These are phyloP conservation scores for Xylaria sp. DNA, from an alignment of 2,329 filamentous ascomycete species.

Conservation along the genomic window DNA sequence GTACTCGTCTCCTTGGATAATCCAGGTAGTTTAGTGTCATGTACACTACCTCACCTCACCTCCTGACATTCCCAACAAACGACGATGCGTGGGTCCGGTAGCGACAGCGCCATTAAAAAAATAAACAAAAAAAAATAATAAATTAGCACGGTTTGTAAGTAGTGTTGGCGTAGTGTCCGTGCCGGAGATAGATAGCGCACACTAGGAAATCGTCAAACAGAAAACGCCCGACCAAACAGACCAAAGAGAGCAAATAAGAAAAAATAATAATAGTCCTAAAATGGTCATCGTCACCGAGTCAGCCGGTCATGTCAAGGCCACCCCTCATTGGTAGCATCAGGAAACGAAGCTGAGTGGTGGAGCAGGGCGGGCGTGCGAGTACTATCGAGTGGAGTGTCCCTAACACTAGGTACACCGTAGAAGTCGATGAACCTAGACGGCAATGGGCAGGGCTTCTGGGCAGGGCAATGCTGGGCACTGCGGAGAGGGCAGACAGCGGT, in stretches of 20 bases:
- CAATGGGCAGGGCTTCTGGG: no score
- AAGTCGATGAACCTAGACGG: constrained; percentile 24
- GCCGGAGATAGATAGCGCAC: not conserved
- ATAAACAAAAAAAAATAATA: not conserved
- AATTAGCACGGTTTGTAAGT: not conserved
- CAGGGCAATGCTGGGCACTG: no score
- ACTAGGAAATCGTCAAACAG: not conserved
- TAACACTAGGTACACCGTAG: not conserved
- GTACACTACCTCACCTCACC: no score
- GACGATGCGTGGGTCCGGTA: constrained; percentile 33
- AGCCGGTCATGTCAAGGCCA: constrained; percentile 32
- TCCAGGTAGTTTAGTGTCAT: no score
- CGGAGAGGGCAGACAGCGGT: constrained; percentile 34
- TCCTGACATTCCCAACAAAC: constrained; percentile 34
- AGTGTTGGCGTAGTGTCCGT: not conserved
- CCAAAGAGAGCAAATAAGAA: constrained; percentile 26
- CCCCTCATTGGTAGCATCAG: constrained; percentile 31
- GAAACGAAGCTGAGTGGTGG: constrained; percentile 40
- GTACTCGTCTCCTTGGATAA: no score
- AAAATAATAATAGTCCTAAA: constrained; percentile 18
- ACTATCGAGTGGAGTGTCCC: constrained; percentile 37
- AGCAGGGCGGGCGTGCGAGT: constrained; percentile 30
- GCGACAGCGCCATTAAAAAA: constrained; percentile 27
- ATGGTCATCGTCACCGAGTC: constrained; percentile 35
- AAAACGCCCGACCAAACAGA: constrained; percentile 30